A percentile compares a stretch with the other conserved stretches of the same genome.
Evolutionary conservation across 345 rosid species (phyloP).

Genomic region (Gossypium stocksii): DNA sequence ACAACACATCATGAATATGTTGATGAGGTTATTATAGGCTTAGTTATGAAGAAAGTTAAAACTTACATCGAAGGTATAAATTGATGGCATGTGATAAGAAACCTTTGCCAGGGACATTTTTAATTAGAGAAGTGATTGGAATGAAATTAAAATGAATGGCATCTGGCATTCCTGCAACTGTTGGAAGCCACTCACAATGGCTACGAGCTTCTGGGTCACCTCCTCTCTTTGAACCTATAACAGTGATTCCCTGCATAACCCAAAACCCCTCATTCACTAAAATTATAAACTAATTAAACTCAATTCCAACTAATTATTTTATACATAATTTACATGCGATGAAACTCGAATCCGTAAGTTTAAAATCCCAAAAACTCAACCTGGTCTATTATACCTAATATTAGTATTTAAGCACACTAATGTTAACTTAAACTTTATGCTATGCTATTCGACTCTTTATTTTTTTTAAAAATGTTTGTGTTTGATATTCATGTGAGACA

Average conservation of each 20-base stretch:
- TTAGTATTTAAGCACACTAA: not conserved
- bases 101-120: constrained; percentile 70
- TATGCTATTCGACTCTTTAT: not conserved
- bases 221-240: constrained; percentile 66
- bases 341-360: too few species aligned
- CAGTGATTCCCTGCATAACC: constrained; percentile 64
- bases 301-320: too few species aligned
- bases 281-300: too few species aligned
- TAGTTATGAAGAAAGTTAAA: not conserved
- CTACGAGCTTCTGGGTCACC: constrained; percentile 50
- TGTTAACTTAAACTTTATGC: not conserved
- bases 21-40: not conserved
- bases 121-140: constrained; percentile 88
- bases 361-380: too few species aligned
- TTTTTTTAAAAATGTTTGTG: not conserved
- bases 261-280: not conserved
- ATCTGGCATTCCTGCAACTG: constrained; percentile 69
- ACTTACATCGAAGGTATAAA: constrained; percentile 86
- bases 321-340: too few species aligned
- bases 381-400: not conserved
- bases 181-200: constrained; percentile 87
- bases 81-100: constrained; percentile 92
- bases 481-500: not conserved
- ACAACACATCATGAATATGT: not conserved
- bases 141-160: constrained; percentile 67